Conservation (phyloP, 2,329 filamentous ascomycete genomes). For the Massarina eburnea region DNA sequence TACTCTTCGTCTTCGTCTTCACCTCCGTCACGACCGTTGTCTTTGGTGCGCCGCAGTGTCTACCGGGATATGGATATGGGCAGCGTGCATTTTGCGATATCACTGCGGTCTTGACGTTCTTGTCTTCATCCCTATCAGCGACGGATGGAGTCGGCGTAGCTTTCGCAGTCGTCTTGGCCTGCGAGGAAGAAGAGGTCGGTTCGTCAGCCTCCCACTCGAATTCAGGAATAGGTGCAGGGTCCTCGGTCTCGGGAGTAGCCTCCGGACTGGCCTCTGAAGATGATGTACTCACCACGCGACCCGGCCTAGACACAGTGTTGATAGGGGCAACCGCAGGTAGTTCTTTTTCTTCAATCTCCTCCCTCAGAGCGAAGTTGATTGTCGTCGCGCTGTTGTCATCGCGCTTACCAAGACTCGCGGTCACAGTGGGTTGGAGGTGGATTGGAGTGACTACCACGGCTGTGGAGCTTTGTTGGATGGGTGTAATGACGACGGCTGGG, state of each 20-base stretch:
- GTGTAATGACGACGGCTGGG: background rate
- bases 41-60: conserved; percentile 18
- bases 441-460: background rate
- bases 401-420: background rate
- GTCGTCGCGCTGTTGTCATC: background rate
- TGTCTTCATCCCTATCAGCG: background rate
- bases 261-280: no score
- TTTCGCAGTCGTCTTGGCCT: background rate
- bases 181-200: background rate
- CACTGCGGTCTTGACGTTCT: conserved; percentile 7
- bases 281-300: background rate
- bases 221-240: no score
- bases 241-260: no score
- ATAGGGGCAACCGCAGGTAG: no score
- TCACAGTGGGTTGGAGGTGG: background rate
- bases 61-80: conserved; percentile 32
- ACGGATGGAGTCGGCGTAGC: background rate
- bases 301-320: no score
- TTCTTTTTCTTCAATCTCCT: no score
- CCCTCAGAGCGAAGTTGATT: no score
- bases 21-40: conserved; percentile 18
- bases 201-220: background rate
- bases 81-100: conserved; percentile 20
- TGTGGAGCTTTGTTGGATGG: background rate
- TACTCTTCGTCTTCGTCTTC: conserved; percentile 7